phyloP scores from a whole-genome alignment of 768 basidiomycete species.

The Cystobasidium onofrii region DNA sequence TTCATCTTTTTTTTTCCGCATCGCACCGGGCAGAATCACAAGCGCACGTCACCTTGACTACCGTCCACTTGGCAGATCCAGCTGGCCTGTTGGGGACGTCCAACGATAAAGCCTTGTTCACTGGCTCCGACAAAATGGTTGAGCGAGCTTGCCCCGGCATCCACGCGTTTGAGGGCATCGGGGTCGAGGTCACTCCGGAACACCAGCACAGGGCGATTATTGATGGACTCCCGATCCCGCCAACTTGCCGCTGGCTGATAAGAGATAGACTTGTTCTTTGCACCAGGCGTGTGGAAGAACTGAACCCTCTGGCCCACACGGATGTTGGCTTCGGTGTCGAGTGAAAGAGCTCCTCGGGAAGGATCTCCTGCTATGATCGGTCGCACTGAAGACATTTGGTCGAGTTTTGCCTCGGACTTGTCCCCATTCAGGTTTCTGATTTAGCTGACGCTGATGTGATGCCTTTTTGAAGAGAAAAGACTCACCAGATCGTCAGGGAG shows the following conservation, averaged over 20 bases:
- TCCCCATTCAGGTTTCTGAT: neutral
- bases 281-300: constrained; percentile 7
- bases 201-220: neutral
- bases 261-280: neutral
- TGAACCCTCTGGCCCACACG: constrained; percentile 16
- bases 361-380: constrained; percentile 29
- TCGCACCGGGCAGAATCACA: neutral
- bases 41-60: neutral
- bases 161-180: neutral
- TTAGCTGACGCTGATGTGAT: neutral
- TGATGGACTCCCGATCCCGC: neutral
- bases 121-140: constrained; percentile 1
- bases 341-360: constrained; percentile 22
- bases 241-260: neutral
- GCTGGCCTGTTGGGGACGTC: neutral
- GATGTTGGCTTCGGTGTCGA: constrained; percentile 30
- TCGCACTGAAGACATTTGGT: constrained; percentile 2
- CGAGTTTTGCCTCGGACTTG: neutral
- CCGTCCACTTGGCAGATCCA: constrained; percentile 25
- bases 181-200: neutral
- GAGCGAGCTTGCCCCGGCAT: neutral
- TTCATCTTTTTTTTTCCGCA: no score
- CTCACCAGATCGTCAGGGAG: constrained; percentile 20
- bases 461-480: neutral
- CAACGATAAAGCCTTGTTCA: constrained; percentile 23